Percentiles rank a stretch among this genome's conserved stretches.
These are phyloP conservation scores for Tuber indicum DNA, from an alignment of 495 filamentous ascomycete species.

Conservation along the genomic window DNA sequence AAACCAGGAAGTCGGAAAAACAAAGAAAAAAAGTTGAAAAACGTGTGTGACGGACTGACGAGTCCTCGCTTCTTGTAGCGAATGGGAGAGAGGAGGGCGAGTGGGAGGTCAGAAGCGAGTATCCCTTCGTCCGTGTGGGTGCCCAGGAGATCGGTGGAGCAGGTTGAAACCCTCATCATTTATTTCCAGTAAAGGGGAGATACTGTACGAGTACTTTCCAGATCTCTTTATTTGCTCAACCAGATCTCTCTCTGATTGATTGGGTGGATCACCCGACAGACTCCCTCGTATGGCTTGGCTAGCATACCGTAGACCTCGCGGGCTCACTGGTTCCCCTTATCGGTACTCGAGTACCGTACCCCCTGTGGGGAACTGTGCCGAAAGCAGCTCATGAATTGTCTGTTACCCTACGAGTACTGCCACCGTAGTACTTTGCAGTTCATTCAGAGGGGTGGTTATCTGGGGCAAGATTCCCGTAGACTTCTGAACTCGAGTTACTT, in stretches of 20 bases:
- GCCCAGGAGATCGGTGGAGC: background rate
- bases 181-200: background rate
- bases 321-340: too few relatives aligned
- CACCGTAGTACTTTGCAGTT: too few relatives aligned
- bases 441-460: too few relatives aligned
- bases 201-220: too few relatives aligned
- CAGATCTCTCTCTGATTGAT: too few relatives aligned
- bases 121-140: background rate
- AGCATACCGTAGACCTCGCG: background rate
- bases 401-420: too few relatives aligned
- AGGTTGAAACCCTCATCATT: background rate
- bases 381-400: too few relatives aligned
- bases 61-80: background rate
- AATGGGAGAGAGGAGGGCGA: background rate
- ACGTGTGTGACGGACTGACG: background rate
- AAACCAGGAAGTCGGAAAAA: conserved; percentile 28
- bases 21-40: background rate
- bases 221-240: background rate
- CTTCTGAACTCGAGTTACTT: too few relatives aligned
- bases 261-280: too few relatives aligned
- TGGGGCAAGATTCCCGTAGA: too few relatives aligned
- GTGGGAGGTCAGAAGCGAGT: background rate
- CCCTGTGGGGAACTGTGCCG: too few relatives aligned
- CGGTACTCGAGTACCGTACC: too few relatives aligned
- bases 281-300: background rate